Evolutionary conservation across 371 early-diverging fungal genomes (phyloP), one percentile per base, ranked within the genome.

Genomic region (Saksenaea oblongispora): DNA sequence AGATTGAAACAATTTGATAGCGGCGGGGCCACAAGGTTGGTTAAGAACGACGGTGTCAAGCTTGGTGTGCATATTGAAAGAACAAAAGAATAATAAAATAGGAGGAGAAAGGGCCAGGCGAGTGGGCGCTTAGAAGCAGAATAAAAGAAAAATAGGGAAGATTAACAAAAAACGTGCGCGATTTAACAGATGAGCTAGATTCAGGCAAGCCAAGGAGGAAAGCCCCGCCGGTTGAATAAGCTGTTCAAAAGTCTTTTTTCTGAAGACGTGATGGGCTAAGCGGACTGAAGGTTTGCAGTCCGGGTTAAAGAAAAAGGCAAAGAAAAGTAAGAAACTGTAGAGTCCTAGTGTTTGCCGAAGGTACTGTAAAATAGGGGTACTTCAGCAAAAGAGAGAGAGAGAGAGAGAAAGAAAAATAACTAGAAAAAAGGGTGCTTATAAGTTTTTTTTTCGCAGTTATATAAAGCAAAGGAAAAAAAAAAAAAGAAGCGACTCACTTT

Each of bases 261-360:
- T 85, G 82, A 79, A 78, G 85, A 76, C 87, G 87, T 87, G 85
- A 84, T 87, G 87, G 85, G 83, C 81, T 79, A 76, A 74, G 75
- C 78, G 74, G 75, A 79, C 82, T 78, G 71, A 62, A 71, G 58
- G 65, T 62, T 67, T 68, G 75, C 80, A 83, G 84, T 79, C 83
- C 83, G 81, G 74, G 71, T 31, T 31, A 31, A 31, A 31, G 31
- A 7, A 31, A 31, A 72, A 64, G 64, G 54, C n/a, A 51, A 17
- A 54, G 44, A 62, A 54, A 53, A 36, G 57, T 34, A 34, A 28
- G 34, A 28, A 64, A 61, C 34, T 44, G 55, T 17, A 53, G 47
- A 64, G 56, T 31, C 22, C 7, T 54, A 35, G 26, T 36, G 26
- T 31, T 36, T 37, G 41, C 58, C 55, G 26, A 54, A 62, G 37